Evolutionary conservation across 2,329 filamentous ascomycete genomes (phyloP), one percentile per base, ranked within the genome.

Genomic region (Leptographium radiaticola): DNA sequence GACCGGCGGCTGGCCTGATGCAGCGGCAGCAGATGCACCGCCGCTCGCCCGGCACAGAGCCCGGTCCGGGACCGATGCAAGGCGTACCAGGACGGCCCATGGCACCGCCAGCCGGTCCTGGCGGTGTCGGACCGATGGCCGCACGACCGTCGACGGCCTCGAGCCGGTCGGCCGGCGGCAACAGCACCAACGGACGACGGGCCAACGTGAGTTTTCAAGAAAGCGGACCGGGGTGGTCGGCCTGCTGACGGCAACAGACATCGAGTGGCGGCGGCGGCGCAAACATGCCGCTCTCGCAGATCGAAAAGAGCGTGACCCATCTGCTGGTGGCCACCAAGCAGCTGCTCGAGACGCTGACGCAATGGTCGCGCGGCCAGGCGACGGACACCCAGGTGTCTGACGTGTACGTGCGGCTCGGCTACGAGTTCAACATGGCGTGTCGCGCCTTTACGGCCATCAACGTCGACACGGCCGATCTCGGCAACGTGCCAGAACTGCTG

Each of bases 381-480:
- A 90, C 89, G 59, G 93, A 98, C 70, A 87, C 85, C 57, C 88
- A 97, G 67, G 93, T 98, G 56, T 97, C 93, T 13, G 93, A 98
- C 67, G 93, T 98, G 62, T 98, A 98, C 66, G 93, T 98, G 57
- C 86, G 93, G 57, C 74, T 98, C 57, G 93, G 93, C 48, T 98
- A 98, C 70, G 93, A 98, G 70, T 98, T 98, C 77, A 98, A 98
- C 70, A 93, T 98, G 74, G 93, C 93, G 33, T 97, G 91, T 68
- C 86, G 93, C 54, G 91, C 93, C 57, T 98, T 98, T 70, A 89
- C 88, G 63, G 89, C 90, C 55, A 98, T 98, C 64, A 93, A 94
- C 58, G 93, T 98, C 58, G 93, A 98, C 64, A 96, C 90, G 1
- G 81, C 83, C 31, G 93, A 98, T 67, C 76, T 98, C 13, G 93